phyloP scores from a whole-genome alignment of 2,329 filamentous ascomycete species.

The Fusarium redolens region DNA sequence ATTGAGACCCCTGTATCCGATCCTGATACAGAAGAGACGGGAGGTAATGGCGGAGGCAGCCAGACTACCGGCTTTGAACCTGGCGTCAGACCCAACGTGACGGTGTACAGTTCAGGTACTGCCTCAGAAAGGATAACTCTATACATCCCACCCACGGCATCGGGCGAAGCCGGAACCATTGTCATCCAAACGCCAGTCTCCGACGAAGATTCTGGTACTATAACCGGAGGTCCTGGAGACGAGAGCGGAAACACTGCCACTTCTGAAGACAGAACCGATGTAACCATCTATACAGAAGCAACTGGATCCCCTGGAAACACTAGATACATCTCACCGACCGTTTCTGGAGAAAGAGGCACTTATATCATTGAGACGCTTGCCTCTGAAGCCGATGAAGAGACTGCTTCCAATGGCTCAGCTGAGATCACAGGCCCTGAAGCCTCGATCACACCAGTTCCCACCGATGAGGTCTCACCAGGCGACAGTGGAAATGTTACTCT shows the following conservation, averaged over 20 bases:
- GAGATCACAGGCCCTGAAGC: neutral
- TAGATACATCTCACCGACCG: neutral
- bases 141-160: neutral
- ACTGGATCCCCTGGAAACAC: neutral
- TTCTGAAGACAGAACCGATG: neutral
- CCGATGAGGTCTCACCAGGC: neutral
- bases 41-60: neutral
- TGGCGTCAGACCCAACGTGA: neutral
- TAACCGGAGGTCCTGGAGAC: neutral
- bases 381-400: neutral
- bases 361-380: neutral
- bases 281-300: neutral
- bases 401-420: neutral
- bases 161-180: slow-evolving; percentile 1
- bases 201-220: neutral
- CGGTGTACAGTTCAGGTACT: neutral
- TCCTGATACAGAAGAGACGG: neutral
- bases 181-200: neutral
- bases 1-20: neutral
- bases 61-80: neutral
- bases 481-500: slow-evolving; percentile 1
- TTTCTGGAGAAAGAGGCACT: neutral
- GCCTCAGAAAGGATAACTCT: neutral
- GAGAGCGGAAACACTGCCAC: neutral
- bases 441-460: neutral